Evolutionary conservation across 768 basidiomycete genomes (phyloP).

Genomic region (Russula ochroleuca): DNA sequence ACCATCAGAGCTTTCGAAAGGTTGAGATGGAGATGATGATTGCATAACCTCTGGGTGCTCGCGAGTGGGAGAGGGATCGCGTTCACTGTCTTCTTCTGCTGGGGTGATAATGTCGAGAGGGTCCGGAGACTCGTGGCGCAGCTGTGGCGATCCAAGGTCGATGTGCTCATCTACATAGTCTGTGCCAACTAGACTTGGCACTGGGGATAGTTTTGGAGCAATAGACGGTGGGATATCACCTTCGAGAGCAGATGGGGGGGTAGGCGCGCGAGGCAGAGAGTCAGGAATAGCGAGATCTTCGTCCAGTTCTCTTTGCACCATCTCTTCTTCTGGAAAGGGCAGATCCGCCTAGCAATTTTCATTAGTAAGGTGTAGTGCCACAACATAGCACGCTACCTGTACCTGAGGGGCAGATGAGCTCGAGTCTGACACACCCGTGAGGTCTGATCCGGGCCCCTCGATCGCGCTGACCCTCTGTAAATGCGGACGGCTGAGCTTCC

Average conservation of each 20-base stretch:
- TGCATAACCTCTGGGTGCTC: background rate
- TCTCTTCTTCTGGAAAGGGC: conserved; percentile 16
- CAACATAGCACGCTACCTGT: conserved; percentile 16
- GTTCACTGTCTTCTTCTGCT: conserved; percentile 8
- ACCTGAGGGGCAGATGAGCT: conserved; percentile 15
- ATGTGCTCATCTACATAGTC: conserved; percentile 13
- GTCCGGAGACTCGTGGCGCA: conserved; percentile 11
- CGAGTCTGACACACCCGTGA: conserved; percentile 19
- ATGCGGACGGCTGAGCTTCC: conserved; percentile 16
- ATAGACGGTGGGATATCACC: background rate
- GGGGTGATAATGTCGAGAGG: conserved; percentile 21
- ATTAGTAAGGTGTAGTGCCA: background rate
- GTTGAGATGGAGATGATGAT: background rate
- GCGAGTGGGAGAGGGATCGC: background rate
- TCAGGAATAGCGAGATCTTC: conserved; percentile 12
- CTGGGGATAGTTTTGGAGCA: conserved; percentile 10
- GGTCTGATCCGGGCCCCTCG: conserved; percentile 17
- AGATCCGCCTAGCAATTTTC: background rate
- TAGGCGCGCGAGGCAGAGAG: background rate
- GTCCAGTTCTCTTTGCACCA: conserved; percentile 14
- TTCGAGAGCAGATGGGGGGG: conserved; percentile 1
- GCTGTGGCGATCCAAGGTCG: conserved; percentile 7
- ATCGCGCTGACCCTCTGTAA: conserved; percentile 2
- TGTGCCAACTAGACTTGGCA: conserved; percentile 10
- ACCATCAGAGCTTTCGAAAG: background rate